Evolutionary conservation across 345 rosid species (phyloP).

Genomic region (Rhodamnia argentea): DNA sequence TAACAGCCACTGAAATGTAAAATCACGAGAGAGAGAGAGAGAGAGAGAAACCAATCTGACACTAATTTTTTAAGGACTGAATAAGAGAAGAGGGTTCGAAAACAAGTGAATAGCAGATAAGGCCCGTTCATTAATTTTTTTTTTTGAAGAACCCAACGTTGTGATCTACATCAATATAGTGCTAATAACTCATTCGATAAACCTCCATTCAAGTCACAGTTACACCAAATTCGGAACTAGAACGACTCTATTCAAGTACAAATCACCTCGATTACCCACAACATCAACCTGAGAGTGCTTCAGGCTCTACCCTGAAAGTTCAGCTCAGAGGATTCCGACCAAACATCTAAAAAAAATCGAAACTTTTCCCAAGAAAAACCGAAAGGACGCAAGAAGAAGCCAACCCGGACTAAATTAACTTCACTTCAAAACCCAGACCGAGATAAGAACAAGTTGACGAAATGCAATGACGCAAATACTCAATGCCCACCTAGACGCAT

Average conservation of each 20-base stretch:
- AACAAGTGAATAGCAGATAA: background rate
- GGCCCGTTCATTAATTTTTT: background rate
- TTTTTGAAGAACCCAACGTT: background rate
- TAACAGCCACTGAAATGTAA: background rate
- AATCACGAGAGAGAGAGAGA: background rate
- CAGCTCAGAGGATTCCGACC: background rate
- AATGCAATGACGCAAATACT: background rate
- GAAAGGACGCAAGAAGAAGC: background rate
- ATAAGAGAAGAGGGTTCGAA: background rate
- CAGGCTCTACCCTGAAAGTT: background rate
- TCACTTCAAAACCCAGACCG: background rate
- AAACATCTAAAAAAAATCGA: background rate
- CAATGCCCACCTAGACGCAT: background rate
- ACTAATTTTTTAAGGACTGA: background rate
- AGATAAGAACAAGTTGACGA: background rate
- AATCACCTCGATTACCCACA: background rate
- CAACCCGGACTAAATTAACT: background rate
- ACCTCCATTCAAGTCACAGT: background rate
- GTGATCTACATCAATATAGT: background rate
- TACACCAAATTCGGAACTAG: background rate
- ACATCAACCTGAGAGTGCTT: background rate
- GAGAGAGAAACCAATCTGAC: background rate
- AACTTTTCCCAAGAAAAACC: background rate
- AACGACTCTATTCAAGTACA: background rate
- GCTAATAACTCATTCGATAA: background rate